phyloP scores from a whole-genome alignment of 257 asterid species.

The Capsicum pubescens region DNA sequence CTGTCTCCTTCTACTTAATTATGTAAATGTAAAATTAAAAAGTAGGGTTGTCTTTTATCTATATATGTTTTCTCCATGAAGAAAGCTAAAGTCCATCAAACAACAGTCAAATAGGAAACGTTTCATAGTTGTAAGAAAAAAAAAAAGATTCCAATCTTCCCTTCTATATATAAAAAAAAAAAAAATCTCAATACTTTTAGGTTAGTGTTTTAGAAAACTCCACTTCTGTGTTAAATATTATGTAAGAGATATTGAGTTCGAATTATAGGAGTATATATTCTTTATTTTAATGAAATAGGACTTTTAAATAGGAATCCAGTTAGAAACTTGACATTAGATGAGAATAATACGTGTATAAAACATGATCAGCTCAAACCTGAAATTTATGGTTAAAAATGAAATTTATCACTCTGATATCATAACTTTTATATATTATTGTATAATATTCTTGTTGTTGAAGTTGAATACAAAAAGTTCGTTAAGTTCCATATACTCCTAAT shows the following conservation, averaged over 20 bases:
- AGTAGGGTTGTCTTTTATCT: not conserved
- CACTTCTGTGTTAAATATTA: not conserved
- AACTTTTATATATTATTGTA: not conserved
- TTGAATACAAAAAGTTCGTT: not conserved
- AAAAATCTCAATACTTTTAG: not conserved
- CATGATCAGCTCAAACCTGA: not conserved
- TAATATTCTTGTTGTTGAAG: not conserved
- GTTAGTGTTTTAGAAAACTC: not conserved
- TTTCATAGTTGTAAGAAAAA: not conserved
- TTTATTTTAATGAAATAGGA: not conserved
- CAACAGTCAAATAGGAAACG: not conserved
- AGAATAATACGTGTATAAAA: not conserved
- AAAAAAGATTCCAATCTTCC: slow-evolving; percentile 13
- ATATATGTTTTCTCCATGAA: not conserved
- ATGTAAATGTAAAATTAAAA: not conserved
- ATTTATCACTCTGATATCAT: not conserved
- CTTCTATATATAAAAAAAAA: not conserved
- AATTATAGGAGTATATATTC: not conserved
- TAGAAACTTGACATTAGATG: too few species aligned
- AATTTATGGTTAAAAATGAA: not conserved
- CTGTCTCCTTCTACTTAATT: not conserved
- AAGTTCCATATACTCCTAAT: not conserved
- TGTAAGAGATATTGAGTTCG: not conserved
- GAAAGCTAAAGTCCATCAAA: slow-evolving; percentile 3
- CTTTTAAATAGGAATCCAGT: not conserved